A percentile compares a stretch with the other conserved stretches of the same genome.
Evolutionary conservation across 768 basidiomycete species (phyloP).

Genomic region (Tephrocybe rancida): DNA sequence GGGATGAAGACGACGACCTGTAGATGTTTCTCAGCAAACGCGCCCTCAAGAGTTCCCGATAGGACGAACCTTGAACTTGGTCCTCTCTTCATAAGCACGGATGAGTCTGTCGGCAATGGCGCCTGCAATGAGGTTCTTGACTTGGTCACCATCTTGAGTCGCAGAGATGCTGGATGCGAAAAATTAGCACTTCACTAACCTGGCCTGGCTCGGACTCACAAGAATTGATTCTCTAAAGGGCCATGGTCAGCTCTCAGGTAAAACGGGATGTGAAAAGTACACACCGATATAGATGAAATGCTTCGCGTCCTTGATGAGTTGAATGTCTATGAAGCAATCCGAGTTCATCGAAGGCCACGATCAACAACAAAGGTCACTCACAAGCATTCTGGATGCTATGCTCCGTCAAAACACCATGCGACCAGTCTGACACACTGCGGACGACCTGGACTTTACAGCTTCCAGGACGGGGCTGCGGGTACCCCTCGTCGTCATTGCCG

Average conservation of each 20-base stretch:
- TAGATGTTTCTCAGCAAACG: not conserved
- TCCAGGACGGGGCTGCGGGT: conserved; percentile 44
- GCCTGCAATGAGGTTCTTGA: conserved; percentile 82
- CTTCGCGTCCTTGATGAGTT: conserved; percentile 80
- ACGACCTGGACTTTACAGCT: conserved; percentile 78
- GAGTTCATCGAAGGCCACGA: not conserved
- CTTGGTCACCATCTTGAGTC: conserved; percentile 61
- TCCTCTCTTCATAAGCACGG: conserved; percentile 67
- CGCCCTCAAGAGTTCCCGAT: not conserved
- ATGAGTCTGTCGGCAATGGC: conserved; percentile 86
- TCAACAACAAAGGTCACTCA: conserved; percentile 37
- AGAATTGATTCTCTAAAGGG: conserved; percentile 77
- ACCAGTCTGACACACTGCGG: conserved; percentile 92
- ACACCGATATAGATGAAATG: conserved; percentile 93
- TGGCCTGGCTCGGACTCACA: conserved; percentile 48
- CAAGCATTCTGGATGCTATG: conserved; percentile 93
- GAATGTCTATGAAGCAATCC: conserved; percentile 50
- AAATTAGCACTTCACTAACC: conserved; percentile 8
- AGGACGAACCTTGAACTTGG: conserved; percentile 72
- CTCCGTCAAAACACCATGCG: conserved; percentile 88
- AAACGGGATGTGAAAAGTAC: conserved; percentile 22
- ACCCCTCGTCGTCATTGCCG: conserved; percentile 37
- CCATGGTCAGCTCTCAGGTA: conserved; percentile 14
- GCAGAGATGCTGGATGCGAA: conserved; percentile 65
- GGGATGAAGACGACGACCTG: conserved; percentile 89